These are phyloP conservation scores for Cyberlindnera xishuangbannaensis DNA, from an alignment of 805 yeast genomes.

Conservation along the genomic window DNA sequence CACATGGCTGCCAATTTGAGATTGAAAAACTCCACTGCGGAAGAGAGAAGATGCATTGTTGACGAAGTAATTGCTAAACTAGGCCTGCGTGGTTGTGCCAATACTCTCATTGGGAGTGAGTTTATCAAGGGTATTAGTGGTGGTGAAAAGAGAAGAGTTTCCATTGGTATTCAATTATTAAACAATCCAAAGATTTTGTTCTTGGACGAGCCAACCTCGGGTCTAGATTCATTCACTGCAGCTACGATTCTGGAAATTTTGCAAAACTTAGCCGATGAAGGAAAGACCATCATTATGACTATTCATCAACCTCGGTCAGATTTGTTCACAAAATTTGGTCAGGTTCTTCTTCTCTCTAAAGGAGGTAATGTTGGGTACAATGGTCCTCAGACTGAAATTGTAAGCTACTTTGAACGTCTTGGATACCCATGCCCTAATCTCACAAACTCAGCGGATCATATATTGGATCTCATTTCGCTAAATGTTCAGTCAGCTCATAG, in stretches of 20 bases:
- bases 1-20: slow-evolving; percentile 66
- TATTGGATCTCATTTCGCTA: slow-evolving; percentile 62
- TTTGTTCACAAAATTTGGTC: slow-evolving; percentile 60
- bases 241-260: slow-evolving; percentile 61
- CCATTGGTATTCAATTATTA: slow-evolving; percentile 74
- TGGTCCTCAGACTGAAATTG: slow-evolving; percentile 48
- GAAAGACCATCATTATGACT: slow-evolving; percentile 68
- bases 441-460: slow-evolving; percentile 70
- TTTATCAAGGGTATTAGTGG: slow-evolving; percentile 67
- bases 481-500: slow-evolving; percentile 17
- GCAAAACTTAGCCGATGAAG: slow-evolving; percentile 49
- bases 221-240: slow-evolving; percentile 78
- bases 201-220: slow-evolving; percentile 88
- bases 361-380: slow-evolving; percentile 74
- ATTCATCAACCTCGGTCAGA: slow-evolving; percentile 86
- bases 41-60: slow-evolving; percentile 43
- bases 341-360: slow-evolving; percentile 64
- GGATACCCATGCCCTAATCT: slow-evolving; percentile 55
- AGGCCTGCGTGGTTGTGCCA: slow-evolving; percentile 74
- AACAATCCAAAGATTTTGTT: slow-evolving; percentile 68
- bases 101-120: slow-evolving; percentile 62
- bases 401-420: slow-evolving; percentile 39
- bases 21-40: slow-evolving; percentile 38
- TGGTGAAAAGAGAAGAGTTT: slow-evolving; percentile 79
- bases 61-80: slow-evolving; percentile 53